Evolutionary conservation across 192 early-diverging fungal genomes (phyloP).

Genomic region (Entomortierella chlamydospora): DNA sequence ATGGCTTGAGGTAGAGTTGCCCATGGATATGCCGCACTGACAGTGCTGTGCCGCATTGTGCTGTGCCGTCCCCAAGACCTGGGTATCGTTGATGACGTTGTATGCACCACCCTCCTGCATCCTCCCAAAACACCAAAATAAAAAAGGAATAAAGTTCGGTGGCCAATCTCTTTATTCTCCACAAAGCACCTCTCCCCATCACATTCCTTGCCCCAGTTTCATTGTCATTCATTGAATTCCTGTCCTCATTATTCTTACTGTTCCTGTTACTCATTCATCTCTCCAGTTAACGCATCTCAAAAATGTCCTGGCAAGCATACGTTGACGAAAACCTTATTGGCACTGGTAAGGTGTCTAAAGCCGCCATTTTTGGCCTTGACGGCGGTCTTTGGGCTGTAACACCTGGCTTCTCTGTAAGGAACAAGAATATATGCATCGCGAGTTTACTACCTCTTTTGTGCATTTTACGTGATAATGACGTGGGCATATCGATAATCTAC

Average conservation of each 20-base stretch:
- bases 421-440: neutral
- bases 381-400: conserved; percentile 87
- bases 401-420: conserved; percentile 72
- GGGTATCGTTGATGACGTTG: no score
- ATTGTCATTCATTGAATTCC: neutral
- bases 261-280: neutral
- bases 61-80: no score
- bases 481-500: conserved; percentile 16
- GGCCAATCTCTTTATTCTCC: neutral
- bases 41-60: no score
- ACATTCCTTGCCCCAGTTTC: neutral
- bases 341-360: conserved; percentile 76
- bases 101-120: no score
- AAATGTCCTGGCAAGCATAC: conserved; percentile 83
- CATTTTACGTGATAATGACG: no score
- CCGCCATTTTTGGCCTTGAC: conserved; percentile 86
- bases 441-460: no score
- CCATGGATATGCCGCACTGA: no score
- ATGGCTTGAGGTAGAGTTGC: no score
- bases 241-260: neutral
- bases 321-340: conserved; percentile 84
- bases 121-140: no score
- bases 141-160: no score
- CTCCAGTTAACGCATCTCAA: neutral
- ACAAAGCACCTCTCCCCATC: neutral